Conservation (phyloP, 2,329 filamentous ascomycete genomes). For the Chrysosphaeria jannelii region DNA sequence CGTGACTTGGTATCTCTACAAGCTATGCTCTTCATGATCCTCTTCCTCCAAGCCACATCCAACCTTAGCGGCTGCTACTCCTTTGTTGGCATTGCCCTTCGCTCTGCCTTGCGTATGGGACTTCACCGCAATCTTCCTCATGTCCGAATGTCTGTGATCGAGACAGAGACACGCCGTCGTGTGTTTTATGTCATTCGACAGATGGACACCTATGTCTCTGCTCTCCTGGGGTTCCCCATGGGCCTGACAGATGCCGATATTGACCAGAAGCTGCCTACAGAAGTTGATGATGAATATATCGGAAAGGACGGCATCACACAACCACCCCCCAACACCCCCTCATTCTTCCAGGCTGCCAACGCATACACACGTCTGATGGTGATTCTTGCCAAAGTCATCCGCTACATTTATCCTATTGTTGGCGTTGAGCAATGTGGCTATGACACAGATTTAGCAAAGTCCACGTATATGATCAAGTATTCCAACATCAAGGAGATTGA, state of each 20-base stretch:
- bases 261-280: conserved; percentile 31
- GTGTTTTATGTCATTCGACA: conserved; percentile 39
- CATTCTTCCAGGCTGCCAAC: conserved; percentile 33
- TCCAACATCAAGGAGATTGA: conserved; percentile 33
- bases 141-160: conserved; percentile 27
- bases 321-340: conserved; percentile 23
- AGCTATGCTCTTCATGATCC: conserved; percentile 47
- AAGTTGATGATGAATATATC: conserved; percentile 37
- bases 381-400: conserved; percentile 32
- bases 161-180: conserved; percentile 29
- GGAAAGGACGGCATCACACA: conserved; percentile 23
- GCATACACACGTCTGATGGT: conserved; percentile 32
- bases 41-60: conserved; percentile 54
- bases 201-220: conserved; percentile 40
- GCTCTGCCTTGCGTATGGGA: conserved; percentile 47
- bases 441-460: conserved; percentile 13
- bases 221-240: conserved; percentile 33
- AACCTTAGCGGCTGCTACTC: conserved; percentile 56
- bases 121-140: conserved; percentile 43
- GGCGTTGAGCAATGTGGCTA: conserved; percentile 16
- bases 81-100: conserved; percentile 48
- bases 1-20: conserved; percentile 47
- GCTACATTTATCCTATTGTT: conserved; percentile 33
- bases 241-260: conserved; percentile 32
- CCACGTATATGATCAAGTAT: conserved; percentile 31